These are phyloP conservation scores for Auricularia sp. DNA, from an alignment of 768 basidiomycete genomes.

Conservation along the genomic window DNA sequence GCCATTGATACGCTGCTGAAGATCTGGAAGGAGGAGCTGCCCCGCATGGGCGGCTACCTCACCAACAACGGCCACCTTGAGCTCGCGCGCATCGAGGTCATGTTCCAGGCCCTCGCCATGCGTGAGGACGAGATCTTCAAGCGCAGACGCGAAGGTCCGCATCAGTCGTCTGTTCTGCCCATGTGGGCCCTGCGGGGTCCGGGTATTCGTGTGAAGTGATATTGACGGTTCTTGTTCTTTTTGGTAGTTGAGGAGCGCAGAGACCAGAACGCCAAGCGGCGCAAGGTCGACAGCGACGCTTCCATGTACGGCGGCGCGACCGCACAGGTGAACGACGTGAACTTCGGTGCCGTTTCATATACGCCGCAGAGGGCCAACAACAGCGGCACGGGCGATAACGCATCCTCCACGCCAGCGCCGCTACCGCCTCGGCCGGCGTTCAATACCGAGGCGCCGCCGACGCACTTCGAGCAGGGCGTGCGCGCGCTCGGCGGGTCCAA, in stretches of 20 bases:
- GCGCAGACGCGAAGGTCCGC: constrained; percentile 82
- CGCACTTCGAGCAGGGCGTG: constrained; percentile 11
- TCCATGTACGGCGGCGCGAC: not conserved
- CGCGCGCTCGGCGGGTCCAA: constrained; percentile 65
- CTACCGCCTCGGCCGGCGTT: constrained; percentile 7
- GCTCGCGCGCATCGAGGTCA: constrained; percentile 79
- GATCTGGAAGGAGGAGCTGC: constrained; percentile 91
- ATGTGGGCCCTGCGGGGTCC: not conserved
- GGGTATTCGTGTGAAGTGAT: not conserved
- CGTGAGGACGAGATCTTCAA: constrained; percentile 95
- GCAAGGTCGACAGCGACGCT: constrained; percentile 53
- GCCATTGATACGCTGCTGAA: constrained; percentile 94
- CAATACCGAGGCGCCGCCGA: constrained; percentile 11
- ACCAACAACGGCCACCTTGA: constrained; percentile 89
- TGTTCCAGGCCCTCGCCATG: constrained; percentile 89
- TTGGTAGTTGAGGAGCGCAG: constrained; percentile 86
- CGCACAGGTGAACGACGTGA: not conserved
- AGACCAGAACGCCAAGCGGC: constrained; percentile 82
- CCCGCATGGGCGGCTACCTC: constrained; percentile 94
- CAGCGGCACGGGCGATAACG: not conserved
- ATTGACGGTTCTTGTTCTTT: constrained; percentile 3
- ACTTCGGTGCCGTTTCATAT: constrained; percentile 1
- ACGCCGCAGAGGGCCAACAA: not conserved
- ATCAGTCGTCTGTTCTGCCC: not conserved
- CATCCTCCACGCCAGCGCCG: not conserved